Evolutionary conservation across 164 flowering plant species (phyloP).

Genomic region (Chloranthus sessilifolius): DNA sequence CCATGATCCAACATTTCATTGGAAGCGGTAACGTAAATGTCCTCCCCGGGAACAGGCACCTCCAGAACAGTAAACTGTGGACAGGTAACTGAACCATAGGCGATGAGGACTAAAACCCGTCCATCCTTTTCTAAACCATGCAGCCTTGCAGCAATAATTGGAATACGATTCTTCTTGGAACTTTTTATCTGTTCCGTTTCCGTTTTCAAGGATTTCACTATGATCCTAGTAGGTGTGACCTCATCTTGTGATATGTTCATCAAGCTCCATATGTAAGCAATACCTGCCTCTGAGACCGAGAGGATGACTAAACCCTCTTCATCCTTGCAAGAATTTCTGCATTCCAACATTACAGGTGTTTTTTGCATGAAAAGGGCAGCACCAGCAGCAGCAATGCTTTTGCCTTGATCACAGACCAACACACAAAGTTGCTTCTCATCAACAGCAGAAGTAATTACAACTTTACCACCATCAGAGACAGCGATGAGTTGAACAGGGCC

Average conservation of each 20-base stretch:
- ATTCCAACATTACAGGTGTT: conserved; percentile 27
- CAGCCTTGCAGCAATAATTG: conserved; percentile 32
- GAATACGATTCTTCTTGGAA: conserved; percentile 21
- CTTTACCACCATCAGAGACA: conserved; percentile 26
- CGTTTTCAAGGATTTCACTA: conserved; percentile 15
- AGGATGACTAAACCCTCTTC: conserved; percentile 24
- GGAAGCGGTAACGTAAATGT: conserved; percentile 15
- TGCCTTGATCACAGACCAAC: conserved; percentile 25
- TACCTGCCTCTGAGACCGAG: conserved; percentile 28
- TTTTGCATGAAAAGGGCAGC: conserved; percentile 28
- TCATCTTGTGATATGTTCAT: conserved; percentile 17
- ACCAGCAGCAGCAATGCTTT: conserved; percentile 11
- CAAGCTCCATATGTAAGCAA: conserved; percentile 34
- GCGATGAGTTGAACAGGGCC: conserved; percentile 16
- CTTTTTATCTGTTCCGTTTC: conserved; percentile 11
- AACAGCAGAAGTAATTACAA: conserved; percentile 24
- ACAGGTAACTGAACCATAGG: conserved; percentile 25
- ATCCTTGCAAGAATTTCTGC: conserved; percentile 16
- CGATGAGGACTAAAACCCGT: conserved; percentile 16
- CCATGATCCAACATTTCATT: background rate
- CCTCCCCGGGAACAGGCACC: conserved; percentile 22
- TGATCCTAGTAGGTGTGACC: conserved; percentile 26
- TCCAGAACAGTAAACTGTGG: conserved; percentile 27
- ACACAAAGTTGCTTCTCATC: conserved; percentile 34
- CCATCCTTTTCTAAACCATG: conserved; percentile 13